Evolutionary conservation across 108 stramenopile genomes (phyloP).

Genomic region (Skeletonema tropicum): DNA sequence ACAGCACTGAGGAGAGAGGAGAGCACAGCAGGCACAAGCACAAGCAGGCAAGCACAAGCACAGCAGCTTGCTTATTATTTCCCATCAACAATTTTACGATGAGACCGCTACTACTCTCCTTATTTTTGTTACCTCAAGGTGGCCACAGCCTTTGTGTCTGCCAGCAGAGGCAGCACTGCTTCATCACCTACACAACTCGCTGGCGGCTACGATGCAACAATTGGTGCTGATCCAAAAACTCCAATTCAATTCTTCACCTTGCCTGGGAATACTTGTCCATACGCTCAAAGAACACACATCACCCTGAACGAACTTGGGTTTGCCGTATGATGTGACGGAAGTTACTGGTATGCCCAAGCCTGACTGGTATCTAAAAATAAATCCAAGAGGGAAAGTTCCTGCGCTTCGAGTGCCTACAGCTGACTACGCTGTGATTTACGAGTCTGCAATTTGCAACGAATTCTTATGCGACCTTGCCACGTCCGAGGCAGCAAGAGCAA

Average conservation of each 20-base stretch:
- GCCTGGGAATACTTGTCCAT: constrained; percentile 49
- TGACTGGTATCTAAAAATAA: constrained; percentile 54
- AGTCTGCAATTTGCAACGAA: constrained; percentile 58
- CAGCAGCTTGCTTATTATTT: too few species aligned
- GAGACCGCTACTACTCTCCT: background rate
- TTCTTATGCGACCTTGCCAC: constrained; percentile 53
- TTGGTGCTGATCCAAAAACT: constrained; percentile 26
- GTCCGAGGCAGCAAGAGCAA: constrained; percentile 23
- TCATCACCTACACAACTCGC: constrained; percentile 1
- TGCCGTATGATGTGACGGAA: constrained; percentile 54
- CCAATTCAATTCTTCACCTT: constrained; percentile 51
- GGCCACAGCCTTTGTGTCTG: constrained; percentile 5
- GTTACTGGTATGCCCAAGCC: constrained; percentile 31
- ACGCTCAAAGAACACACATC: constrained; percentile 52
- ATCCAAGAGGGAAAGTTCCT: constrained; percentile 58
- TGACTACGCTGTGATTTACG: constrained; percentile 46
- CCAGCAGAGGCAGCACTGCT: background rate
- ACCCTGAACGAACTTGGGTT: constrained; percentile 41
- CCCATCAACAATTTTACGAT: too few species aligned
- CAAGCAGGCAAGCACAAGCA: too few species aligned
- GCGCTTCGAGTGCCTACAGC: constrained; percentile 39
- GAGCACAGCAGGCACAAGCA: too few species aligned
- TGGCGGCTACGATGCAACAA: constrained; percentile 38
- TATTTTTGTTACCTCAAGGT: constrained; percentile 1
- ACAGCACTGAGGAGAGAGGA: too few species aligned